Evolutionary conservation across 2,329 filamentous ascomycete genomes (phyloP), one percentile per base, ranked within the genome.

Genomic region (Hypocrella siamensis): DNA sequence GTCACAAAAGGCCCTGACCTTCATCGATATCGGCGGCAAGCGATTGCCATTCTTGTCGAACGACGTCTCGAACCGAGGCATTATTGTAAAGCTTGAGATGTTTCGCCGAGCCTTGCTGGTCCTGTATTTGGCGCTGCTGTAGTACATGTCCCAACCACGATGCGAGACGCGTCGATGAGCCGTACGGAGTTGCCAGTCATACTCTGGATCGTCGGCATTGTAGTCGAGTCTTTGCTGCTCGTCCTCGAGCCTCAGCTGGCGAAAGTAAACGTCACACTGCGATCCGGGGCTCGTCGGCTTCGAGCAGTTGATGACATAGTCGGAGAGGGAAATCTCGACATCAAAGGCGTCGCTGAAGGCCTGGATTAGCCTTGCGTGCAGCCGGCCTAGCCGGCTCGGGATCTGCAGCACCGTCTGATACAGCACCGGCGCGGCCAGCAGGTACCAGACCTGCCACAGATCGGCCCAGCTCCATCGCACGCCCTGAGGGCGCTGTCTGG

Each of bases 251-350:
- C 19, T 25, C 15, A 17, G 26, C 6, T 17, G 5, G 24, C 28
- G 27, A n/a, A 8, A 28, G 28, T n/a, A 21, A 5, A 7, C 12
- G 25, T 35, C 22, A 31, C 14, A 7, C 5, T 27, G 12, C 10
- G 39, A 28, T 12, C 9, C 16, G 5, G 31, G 19, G 14, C 11
- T 10, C 3, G 33, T 31, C 15, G 38, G 38, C 19, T 30, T 36
- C 17, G 26, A 35, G 19, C 31, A 31, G 26, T 31, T 28, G 11
- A 32, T 9, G 9, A 35, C 29, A 17, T 18, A 22, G 11, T 37
- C 38, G 2, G 30, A 16, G 12, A 35, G 24, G 17, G 18, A 10
- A 18, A 35, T 15, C 10, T 42, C 31, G 21, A 32, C 16, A 19
- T 35, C 29, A 7, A 37, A 14, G 5, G 27, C 26, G 16, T 26